Evolutionary conservation across 768 basidiomycete species (phyloP), one percentile per base, ranked within the genome.

Genomic region (Leccinellum luteum): DNA sequence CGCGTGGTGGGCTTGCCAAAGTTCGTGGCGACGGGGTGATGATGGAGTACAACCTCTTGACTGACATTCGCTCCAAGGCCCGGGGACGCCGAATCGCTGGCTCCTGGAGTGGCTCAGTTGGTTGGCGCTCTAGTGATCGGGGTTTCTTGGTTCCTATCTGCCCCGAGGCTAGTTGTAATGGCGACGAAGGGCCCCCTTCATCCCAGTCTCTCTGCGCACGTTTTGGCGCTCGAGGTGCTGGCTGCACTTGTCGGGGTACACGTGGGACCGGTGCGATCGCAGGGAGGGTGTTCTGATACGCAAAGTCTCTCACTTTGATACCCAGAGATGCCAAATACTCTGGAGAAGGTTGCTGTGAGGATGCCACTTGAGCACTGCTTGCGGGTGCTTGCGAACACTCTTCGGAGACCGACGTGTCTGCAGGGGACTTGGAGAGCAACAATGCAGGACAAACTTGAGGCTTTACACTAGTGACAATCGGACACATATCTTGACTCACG

Each of bases 241-340:
- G 81, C 61, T 80, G 83, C 19, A 79, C 70, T 66, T 82, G 85
- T 21, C 79, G 77, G 1, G 76, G 76, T 13, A 73, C 66, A 19
- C 76, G 76, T 17, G 75, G 78, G 25, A 82, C 79, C 2, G 85
- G 76, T 30, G 73, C 75, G 41, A 90, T 78, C 9, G 85, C 83
- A 2, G 87, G 85, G 48, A 89, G 73, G 27, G 74, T 83, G 72
- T 78, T 85, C 70, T 88, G 85, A 73, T 84, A 86, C 15, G 82
- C 86, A 76, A 85, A 89, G 73, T 90, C 80, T 65, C 78, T 75
- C 52, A 81, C 76, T 72, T 71, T 75, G 70, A 81, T 71, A 44
- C 76, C 76, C 25, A 73, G 56, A 51, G 66, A 62, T 27, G 64
- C 58, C 50, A 78, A 60, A 21, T 56, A 31, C 41, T 67, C 69